Evolutionary conservation across 2,329 filamentous ascomycete genomes (phyloP).

Genomic region (Phyllosticta paracitricarpa): DNA sequence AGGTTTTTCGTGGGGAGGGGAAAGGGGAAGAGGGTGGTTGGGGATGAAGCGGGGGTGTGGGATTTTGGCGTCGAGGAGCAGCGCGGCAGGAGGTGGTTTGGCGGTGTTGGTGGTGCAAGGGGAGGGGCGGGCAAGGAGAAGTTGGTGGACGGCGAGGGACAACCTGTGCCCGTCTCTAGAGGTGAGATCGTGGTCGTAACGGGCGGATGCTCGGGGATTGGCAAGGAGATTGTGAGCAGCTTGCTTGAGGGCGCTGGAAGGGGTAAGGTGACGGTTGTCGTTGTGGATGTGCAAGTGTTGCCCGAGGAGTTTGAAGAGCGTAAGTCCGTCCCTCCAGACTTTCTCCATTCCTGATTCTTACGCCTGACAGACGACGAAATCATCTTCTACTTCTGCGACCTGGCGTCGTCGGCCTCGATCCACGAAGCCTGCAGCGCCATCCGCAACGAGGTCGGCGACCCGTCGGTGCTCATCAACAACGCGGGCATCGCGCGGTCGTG

Average conservation of each 20-base stretch:
- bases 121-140: constrained; percentile 13
- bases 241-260: constrained; percentile 35
- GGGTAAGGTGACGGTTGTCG: constrained; percentile 16
- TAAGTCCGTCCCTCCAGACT: constrained; percentile 10
- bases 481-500: constrained; percentile 17
- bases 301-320: constrained; percentile 17
- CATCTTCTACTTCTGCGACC: constrained; percentile 20
- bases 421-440: constrained; percentile 17
- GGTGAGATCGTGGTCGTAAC: constrained; percentile 21
- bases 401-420: constrained; percentile 15
- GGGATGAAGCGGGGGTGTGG: neutral
- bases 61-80: constrained; percentile 2
- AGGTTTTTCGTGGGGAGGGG: neutral
- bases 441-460: constrained; percentile 15
- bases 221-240: constrained; percentile 21
- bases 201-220: constrained; percentile 22
- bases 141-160: constrained; percentile 17
- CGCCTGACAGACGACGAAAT: constrained; percentile 14
- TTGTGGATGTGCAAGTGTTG: constrained; percentile 17
- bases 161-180: constrained; percentile 9
- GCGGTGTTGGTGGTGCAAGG: neutral
- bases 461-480: constrained; percentile 24
- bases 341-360: neutral
- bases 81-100: neutral
- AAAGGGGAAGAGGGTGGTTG: neutral